Conservation (phyloP, 257 asterid genomes). For the Primulina tabacum region DNA sequence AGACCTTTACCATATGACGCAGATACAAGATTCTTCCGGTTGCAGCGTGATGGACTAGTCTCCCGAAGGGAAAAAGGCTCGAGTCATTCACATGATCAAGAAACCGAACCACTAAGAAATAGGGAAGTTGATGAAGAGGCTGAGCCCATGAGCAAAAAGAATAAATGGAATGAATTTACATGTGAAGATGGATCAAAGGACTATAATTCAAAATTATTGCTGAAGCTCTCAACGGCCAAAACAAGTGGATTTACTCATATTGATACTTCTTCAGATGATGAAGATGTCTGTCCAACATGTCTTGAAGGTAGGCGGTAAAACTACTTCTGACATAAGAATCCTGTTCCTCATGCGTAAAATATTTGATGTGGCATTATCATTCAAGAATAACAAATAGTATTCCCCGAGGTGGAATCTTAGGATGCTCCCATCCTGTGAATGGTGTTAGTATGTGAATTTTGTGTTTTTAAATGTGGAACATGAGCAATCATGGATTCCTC, state of each 20-base stretch:
- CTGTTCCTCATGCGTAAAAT: slow-evolving; percentile 6
- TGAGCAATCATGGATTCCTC: slow-evolving; percentile 8
- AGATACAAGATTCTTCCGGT: slow-evolving; percentile 58
- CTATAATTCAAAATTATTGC: slow-evolving; percentile 46
- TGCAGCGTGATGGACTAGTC: slow-evolving; percentile 69
- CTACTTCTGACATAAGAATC: slow-evolving; percentile 1
- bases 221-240: slow-evolving; percentile 49
- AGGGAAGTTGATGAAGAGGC: slow-evolving; percentile 60
- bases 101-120: slow-evolving; percentile 70
- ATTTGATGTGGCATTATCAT: background rate
- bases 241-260: slow-evolving; percentile 59
- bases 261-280: slow-evolving; percentile 72
- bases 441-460: background rate
- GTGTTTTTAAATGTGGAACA: background rate
- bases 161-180: slow-evolving; percentile 56
- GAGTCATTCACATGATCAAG: slow-evolving; percentile 62
- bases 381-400: background rate
- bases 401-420: background rate
- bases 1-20: slow-evolving; percentile 67
- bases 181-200: slow-evolving; percentile 59
- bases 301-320: slow-evolving; percentile 66
- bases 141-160: slow-evolving; percentile 46
- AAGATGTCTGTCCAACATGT: slow-evolving; percentile 96
- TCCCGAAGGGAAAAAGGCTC: slow-evolving; percentile 85
- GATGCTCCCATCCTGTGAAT: background rate